phyloP scores from a whole-genome alignment of 495 filamentous ascomycete species.

The Hypoxylon trugodes region DNA sequence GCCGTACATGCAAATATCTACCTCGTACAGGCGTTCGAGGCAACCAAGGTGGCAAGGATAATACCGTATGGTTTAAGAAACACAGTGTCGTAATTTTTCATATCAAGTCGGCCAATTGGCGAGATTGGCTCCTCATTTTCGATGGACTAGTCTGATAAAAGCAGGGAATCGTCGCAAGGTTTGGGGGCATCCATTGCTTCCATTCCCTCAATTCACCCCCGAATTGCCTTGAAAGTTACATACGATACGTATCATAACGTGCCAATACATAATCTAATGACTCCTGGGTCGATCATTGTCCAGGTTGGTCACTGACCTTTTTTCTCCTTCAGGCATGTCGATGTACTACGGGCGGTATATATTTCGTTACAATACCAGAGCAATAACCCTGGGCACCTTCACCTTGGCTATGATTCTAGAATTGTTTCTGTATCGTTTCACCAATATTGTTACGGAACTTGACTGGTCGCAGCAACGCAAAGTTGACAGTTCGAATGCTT shows the following conservation, averaged over 20 bases:
- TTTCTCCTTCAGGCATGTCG: too few species aligned
- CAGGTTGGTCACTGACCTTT: too few species aligned
- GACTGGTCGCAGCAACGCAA: constrained; percentile 18
- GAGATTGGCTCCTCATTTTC: constrained; percentile 39
- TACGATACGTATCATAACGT: background rate
- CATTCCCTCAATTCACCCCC: constrained; percentile 11
- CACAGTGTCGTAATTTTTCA: constrained; percentile 36
- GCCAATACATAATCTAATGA: background rate
- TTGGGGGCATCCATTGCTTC: constrained; percentile 22
- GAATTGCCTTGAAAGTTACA: constrained; percentile 14
- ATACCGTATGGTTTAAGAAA: constrained; percentile 29
- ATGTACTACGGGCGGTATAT: too few species aligned
- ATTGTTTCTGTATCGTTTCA: constrained; percentile 38
- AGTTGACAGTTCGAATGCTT: constrained; percentile 27
- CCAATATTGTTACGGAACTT: constrained; percentile 20
- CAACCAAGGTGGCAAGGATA: constrained; percentile 15
- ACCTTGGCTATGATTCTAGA: constrained; percentile 37
- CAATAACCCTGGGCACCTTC: constrained; percentile 17
- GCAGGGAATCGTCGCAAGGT: constrained; percentile 39
- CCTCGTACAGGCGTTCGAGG: constrained; percentile 9
- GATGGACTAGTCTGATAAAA: constrained; percentile 31
- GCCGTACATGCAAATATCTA: background rate
- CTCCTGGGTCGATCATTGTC: background rate
- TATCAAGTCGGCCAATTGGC: constrained; percentile 28
- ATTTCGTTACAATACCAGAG: background rate